Conservation (phyloP, 257 asterid species). For the Nicotiana attenuata region DNA sequence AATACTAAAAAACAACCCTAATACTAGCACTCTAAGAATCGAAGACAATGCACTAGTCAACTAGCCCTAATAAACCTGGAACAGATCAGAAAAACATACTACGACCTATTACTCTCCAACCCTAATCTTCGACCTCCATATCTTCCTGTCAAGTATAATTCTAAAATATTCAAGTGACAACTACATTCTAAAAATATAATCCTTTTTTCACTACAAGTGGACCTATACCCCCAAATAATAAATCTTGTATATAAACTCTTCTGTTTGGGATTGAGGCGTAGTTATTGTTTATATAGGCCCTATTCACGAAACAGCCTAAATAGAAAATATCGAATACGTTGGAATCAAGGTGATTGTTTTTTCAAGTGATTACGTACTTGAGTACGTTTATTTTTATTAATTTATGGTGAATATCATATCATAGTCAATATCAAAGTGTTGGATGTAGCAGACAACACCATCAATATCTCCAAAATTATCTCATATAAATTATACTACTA, state of each 20-base stretch:
- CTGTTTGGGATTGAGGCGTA: too few relatives aligned
- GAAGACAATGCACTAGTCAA: too few relatives aligned
- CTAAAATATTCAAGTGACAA: background rate
- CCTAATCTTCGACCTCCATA: too few relatives aligned
- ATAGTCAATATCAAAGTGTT: background rate
- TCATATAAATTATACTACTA: background rate
- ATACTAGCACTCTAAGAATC: too few relatives aligned
- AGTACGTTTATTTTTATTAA: background rate
- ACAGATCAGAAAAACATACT: too few relatives aligned
- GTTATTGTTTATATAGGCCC: background rate
- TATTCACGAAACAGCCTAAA: background rate
- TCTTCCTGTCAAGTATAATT: too few relatives aligned
- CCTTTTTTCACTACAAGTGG: too few relatives aligned
- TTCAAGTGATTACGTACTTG: background rate
- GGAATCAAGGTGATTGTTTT: background rate
- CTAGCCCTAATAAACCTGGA: too few relatives aligned
- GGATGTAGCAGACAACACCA: background rate
- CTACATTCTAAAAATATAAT: background rate
- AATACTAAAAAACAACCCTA: too few relatives aligned
- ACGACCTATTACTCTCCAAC: too few relatives aligned
- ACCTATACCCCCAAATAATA: too few relatives aligned
- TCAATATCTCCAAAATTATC: conserved; percentile 1
- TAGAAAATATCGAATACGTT: background rate
- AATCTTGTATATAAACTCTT: too few relatives aligned
- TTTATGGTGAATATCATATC: background rate